Percentiles rank a stretch among this genome's conserved stretches.
These are phyloP conservation scores for Trypanosoma mega DNA, from an alignment of 208 protist species.

Conservation along the genomic window DNA sequence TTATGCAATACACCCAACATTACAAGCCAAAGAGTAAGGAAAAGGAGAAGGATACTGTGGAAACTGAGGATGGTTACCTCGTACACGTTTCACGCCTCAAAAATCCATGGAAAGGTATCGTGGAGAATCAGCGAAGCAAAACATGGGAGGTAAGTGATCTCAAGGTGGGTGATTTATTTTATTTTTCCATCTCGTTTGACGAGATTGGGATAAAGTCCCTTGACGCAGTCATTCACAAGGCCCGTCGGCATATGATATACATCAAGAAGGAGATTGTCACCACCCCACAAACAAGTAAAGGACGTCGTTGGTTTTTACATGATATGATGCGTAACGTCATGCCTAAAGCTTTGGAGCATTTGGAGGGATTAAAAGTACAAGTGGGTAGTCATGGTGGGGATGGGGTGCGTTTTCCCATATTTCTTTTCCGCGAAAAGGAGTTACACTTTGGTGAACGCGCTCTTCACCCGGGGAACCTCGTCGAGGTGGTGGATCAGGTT, in stretches of 20 bases:
- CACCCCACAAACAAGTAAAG: constrained; percentile 26
- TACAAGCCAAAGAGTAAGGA: constrained; percentile 15
- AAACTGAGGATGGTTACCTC: constrained; percentile 23
- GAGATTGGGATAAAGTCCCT: constrained; percentile 20
- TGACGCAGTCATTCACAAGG: constrained; percentile 16
- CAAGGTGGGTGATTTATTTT: constrained; percentile 34
- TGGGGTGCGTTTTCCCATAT: constrained; percentile 28
- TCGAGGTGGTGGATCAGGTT: constrained; percentile 33
- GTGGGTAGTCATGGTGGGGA: constrained; percentile 22
- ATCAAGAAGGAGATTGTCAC: constrained; percentile 25
- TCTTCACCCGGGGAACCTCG: constrained; percentile 30
- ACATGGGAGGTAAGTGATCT: constrained; percentile 32
- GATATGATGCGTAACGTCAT: constrained; percentile 35
- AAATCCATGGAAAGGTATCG: constrained; percentile 32
- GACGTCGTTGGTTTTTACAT: constrained; percentile 33
- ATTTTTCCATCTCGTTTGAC: constrained; percentile 33
- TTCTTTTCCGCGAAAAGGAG: constrained; percentile 36
- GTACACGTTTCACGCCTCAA: constrained; percentile 21
- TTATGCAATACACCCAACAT: constrained; percentile 20
- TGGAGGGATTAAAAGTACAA: constrained; percentile 11
- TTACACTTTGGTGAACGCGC: constrained; percentile 30
- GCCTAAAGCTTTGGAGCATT: constrained; percentile 14
- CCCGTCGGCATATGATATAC: constrained; percentile 21
- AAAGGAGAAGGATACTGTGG: constrained; percentile 12
- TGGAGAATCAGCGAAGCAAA: constrained; percentile 27